Evolutionary conservation across 345 rosid species (phyloP), one percentile per base, ranked within the genome.

Genomic region (Moricandia arvensis): DNA sequence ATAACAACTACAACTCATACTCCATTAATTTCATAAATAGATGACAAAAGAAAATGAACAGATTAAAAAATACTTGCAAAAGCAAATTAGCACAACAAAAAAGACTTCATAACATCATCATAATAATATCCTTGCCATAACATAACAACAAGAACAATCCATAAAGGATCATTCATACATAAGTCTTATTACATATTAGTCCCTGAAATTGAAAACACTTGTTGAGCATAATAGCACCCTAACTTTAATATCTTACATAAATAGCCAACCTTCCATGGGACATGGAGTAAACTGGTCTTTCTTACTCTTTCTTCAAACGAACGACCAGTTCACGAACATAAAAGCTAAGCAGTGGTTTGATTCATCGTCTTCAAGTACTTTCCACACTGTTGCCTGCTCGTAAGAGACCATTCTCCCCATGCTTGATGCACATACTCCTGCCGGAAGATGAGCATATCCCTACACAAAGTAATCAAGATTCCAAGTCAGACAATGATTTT

Each of bases 261-360:
- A 66, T 41, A 72, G 72, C 57, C 45, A 12, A n/a, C 31, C 53
- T 7, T 30, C 16, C 12, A 41, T 26, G 13, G 68, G 43, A 17
- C 41, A 49, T 35, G 38, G 37, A 67, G 53, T 33, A 0, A 18
- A 37, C 13, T 21, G 12, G 9, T 63, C 47, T 35, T 63, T 53
- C 15, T 57, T 26, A 24, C 6, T 51, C 7, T 26, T 10, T 38
- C 57, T 53, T 90, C 87, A 93, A 70, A 91, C 90, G 64, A 94
- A 91, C 30, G 93, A 90, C 98, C 98, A 94, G 68, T 87, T 94
- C 61, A 78, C 69, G 77, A 91, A 90, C 98, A 94, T 87, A 76
- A 94, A 83, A 60, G 90, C 86, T 17, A 94, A 83, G 82, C 96
- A 91, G 84, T 94, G 93, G 80, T 86, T 84, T 24, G 86, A 74